Evolutionary conservation across 2,329 filamentous ascomycete species (phyloP).

Genomic region (Aureobasidium sp.): DNA sequence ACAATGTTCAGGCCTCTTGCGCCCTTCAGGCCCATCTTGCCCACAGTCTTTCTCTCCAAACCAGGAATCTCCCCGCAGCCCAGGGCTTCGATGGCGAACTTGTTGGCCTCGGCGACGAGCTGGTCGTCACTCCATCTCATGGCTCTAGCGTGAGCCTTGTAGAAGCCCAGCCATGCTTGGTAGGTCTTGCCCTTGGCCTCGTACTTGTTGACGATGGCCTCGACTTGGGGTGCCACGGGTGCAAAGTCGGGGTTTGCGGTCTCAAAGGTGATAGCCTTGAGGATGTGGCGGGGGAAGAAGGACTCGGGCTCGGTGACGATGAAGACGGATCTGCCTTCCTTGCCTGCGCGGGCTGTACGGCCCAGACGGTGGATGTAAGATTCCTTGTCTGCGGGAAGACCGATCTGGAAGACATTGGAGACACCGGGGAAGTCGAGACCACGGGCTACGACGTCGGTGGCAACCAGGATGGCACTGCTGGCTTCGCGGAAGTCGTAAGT

Average conservation of each 20-base stretch:
- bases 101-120: conserved; percentile 38
- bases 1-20: conserved; percentile 31
- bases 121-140: conserved; percentile 19
- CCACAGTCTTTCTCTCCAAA: conserved; percentile 39
- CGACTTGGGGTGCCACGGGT: conserved; percentile 39
- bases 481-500: conserved; percentile 41
- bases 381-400: conserved; percentile 44
- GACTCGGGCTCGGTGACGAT: conserved; percentile 46
- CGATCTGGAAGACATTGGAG: conserved; percentile 77
- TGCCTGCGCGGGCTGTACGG: conserved; percentile 82
- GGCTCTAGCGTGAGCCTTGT: conserved; percentile 22
- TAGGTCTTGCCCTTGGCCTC: conserved; percentile 38
- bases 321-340: conserved; percentile 52
- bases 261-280: conserved; percentile 38
- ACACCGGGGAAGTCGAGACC: conserved; percentile 98
- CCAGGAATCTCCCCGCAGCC: conserved; percentile 40
- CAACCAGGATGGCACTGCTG: conserved; percentile 44
- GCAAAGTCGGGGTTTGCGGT: background rate
- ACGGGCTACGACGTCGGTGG: conserved; percentile 73
- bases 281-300: conserved; percentile 47
- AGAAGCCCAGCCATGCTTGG: conserved; percentile 43
- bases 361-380: conserved; percentile 91
- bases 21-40: conserved; percentile 44
- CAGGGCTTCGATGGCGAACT: conserved; percentile 35
- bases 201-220: conserved; percentile 34